phyloP scores from a whole-genome alignment of 306 rosid species.

The Alnus rubra region DNA sequence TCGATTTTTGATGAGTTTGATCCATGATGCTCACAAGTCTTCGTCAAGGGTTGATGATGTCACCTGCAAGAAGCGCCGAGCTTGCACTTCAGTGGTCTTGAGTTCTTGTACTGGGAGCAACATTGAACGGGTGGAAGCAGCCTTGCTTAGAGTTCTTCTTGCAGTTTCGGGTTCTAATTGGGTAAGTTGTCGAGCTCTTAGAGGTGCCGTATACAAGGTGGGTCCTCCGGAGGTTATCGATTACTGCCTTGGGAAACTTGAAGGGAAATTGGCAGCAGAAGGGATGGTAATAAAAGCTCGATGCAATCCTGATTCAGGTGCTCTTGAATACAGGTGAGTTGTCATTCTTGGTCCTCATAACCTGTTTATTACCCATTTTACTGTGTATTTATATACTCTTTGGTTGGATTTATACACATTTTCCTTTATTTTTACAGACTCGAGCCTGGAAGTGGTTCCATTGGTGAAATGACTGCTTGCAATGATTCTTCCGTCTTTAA shows the following conservation, averaged over 20 bases:
- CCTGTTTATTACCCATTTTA: constrained; percentile 14
- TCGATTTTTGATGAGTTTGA: constrained; percentile 62
- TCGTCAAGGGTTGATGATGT: constrained; percentile 47
- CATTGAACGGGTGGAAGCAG: constrained; percentile 63
- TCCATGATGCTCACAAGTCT: constrained; percentile 58
- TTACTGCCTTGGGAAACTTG: constrained; percentile 75
- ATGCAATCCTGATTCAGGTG: constrained; percentile 66
- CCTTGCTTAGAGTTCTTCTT: constrained; percentile 85
- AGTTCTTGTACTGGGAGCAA: constrained; percentile 66
- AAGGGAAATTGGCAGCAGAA: constrained; percentile 66
- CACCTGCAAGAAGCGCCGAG: constrained; percentile 49
- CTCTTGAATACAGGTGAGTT: constrained; percentile 75
- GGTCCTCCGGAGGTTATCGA: constrained; percentile 78
- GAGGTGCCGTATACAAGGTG: constrained; percentile 81
- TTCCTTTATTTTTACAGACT: constrained; percentile 48
- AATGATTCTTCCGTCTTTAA: constrained; percentile 39
- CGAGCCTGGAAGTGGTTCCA: constrained; percentile 44
- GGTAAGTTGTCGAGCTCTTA: constrained; percentile 77
- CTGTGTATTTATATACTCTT: constrained; percentile 5
- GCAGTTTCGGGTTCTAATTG: constrained; percentile 89
- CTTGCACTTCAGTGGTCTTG: constrained; percentile 40
- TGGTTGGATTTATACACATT: not conserved
- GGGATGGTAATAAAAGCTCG: constrained; percentile 75
- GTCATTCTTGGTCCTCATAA: constrained; percentile 3
- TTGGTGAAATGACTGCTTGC: constrained; percentile 34